Percentiles rank a stretch among this genome's conserved stretches.
These are phyloP conservation scores for Diaporthe sp. DNA, from an alignment of 2,329 filamentous ascomycete species.

Conservation along the genomic window DNA sequence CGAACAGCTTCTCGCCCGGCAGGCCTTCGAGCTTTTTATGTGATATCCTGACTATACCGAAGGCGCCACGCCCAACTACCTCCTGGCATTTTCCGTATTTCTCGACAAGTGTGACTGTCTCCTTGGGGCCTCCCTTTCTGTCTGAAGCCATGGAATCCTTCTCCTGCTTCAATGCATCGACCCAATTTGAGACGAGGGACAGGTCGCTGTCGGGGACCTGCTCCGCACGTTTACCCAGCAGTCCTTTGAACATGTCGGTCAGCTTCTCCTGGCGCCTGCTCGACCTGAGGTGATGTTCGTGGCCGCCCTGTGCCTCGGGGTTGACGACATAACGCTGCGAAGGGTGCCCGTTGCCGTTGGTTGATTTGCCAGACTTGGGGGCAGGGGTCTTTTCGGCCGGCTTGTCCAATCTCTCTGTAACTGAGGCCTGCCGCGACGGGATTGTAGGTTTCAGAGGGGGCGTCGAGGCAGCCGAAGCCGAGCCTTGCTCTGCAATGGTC, in stretches of 20 bases:
- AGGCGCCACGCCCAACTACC: constrained; percentile 93
- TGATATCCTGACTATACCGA: constrained; percentile 96
- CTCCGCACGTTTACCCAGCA: constrained; percentile 87
- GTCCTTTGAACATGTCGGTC: constrained; percentile 87
- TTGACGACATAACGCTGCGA: constrained; percentile 63
- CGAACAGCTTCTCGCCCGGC: constrained; percentile 88
- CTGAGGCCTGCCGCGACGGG: constrained; percentile 55
- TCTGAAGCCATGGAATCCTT: constrained; percentile 81
- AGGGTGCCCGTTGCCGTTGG: constrained; percentile 44
- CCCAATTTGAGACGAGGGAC: constrained; percentile 95
- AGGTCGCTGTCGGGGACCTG: constrained; percentile 80
- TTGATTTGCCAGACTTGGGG: constrained; percentile 48
- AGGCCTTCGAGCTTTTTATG: constrained; percentile 92
- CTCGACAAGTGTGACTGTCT: constrained; percentile 84
- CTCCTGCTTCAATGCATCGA: constrained; percentile 90
- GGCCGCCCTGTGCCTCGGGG: constrained; percentile 70
- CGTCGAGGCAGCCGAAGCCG: constrained; percentile 42
- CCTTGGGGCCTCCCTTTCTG: constrained; percentile 79
- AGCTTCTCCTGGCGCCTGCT: constrained; percentile 95
- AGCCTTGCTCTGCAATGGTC: constrained; percentile 36
- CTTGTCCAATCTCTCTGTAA: constrained; percentile 49
- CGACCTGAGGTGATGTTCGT: constrained; percentile 90
- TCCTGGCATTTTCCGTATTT: constrained; percentile 99
- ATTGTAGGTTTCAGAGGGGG: constrained; percentile 39
- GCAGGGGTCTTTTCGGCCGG: constrained; percentile 45